Evolutionary conservation across 345 rosid species (phyloP).

Genomic region (Eucalyptus erythrocorys): DNA sequence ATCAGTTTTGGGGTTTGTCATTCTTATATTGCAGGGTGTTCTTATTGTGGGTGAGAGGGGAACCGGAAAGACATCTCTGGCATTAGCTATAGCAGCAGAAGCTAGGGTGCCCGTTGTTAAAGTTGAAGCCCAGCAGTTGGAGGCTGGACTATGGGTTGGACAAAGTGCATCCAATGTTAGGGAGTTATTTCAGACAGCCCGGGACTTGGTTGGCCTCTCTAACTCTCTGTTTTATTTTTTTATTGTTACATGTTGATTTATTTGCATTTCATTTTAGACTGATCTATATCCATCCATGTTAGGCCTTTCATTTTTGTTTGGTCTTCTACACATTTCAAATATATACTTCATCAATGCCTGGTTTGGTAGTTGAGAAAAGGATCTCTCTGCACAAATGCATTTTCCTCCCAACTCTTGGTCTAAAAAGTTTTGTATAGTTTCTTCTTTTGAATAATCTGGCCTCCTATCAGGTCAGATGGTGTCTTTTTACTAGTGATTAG

Average conservation of each 20-base stretch:
- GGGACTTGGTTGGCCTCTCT: conserved; percentile 64
- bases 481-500: background rate
- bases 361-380: background rate
- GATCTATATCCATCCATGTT: background rate
- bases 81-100: conserved; percentile 93
- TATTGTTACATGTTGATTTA: background rate
- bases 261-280: background rate
- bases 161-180: conserved; percentile 97
- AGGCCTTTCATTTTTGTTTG: background rate
- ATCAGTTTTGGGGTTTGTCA: background rate
- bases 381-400: background rate
- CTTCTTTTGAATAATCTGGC: background rate
- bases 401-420: background rate
- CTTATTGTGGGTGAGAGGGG: conserved; percentile 96
- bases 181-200: conserved; percentile 94
- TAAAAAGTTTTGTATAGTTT: background rate
- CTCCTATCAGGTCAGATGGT: background rate
- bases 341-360: background rate
- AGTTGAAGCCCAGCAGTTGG: conserved; percentile 82
- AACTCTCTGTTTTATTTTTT: background rate
- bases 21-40: conserved; percentile 67
- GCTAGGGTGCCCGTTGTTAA: conserved; percentile 93
- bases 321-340: background rate
- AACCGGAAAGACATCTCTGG: conserved; percentile 89
- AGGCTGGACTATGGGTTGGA: conserved; percentile 98